A percentile compares a stretch with the other conserved stretches of the same genome.
phyloP scores from a whole-genome alignment of 78 protist genomes.

The Paulinella micropora region DNA sequence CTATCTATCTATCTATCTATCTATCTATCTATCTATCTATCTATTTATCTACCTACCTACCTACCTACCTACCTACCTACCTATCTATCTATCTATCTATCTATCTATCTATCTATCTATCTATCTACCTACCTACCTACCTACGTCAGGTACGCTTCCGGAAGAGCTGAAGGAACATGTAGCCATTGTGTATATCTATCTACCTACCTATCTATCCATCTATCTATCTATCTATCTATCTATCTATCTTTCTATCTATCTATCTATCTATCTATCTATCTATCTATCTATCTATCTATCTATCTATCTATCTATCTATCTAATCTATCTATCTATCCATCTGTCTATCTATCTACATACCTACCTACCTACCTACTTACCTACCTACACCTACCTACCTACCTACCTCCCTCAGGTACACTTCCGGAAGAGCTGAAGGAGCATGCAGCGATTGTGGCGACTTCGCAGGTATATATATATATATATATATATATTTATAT shows the following conservation, averaged over 20 bases:
- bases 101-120: not conserved
- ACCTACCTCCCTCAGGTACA: too few relatives aligned
- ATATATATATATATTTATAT: too few relatives aligned
- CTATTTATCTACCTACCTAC: not conserved
- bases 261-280: not conserved
- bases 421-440: too few relatives aligned
- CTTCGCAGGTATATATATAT: too few relatives aligned
- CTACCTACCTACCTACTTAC: too few relatives aligned
- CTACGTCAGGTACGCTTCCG: too few relatives aligned
- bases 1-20: not conserved
- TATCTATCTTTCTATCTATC: not conserved
- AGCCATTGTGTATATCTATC: not conserved
- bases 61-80: not conserved
- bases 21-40: not conserved
- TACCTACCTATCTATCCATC: not conserved
- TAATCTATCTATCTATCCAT: not conserved
- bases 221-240: not conserved
- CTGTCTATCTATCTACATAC: too few relatives aligned
- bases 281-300: not conserved
- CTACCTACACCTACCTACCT: too few relatives aligned
- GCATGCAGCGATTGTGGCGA: too few relatives aligned
- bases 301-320: not conserved
- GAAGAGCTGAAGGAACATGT: too few relatives aligned
- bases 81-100: not conserved
- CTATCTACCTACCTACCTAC: not conserved